A percentile compares a stretch with the other conserved stretches of the same genome.
Conservation (phyloP, 2,329 filamentous ascomycete genomes). For the Nannizzia gypsea region DNA sequence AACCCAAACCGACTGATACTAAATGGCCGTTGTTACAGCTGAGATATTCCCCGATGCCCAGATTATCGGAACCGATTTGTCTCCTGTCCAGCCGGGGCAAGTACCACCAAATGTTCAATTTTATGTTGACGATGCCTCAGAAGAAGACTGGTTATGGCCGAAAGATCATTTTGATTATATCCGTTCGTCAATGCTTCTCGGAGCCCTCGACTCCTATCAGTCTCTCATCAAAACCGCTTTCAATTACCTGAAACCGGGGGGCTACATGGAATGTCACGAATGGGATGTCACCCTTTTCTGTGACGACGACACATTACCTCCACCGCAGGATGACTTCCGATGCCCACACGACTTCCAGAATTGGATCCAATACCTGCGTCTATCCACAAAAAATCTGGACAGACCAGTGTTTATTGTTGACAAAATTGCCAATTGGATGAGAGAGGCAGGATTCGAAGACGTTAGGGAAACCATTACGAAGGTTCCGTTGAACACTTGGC, state of each 20-base stretch:
- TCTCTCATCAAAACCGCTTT: constrained; percentile 43
- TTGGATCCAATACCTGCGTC: constrained; percentile 35
- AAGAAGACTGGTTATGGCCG: constrained; percentile 48
- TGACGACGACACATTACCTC: constrained; percentile 44
- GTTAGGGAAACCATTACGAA: constrained; percentile 14
- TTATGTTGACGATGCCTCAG: constrained; percentile 56
- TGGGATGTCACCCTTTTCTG: constrained; percentile 38
- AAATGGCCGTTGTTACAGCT: not conserved
- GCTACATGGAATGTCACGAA: constrained; percentile 38
- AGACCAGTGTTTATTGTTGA: constrained; percentile 43
- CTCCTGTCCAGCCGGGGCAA: constrained; percentile 52
- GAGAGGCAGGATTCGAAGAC: constrained; percentile 19
- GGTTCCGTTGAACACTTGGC: constrained; percentile 21
- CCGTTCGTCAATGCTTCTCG: constrained; percentile 48
- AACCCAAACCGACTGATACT: not conserved
- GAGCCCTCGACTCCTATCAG: constrained; percentile 46
- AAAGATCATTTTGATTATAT: constrained; percentile 45
- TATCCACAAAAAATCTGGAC: constrained; percentile 35
- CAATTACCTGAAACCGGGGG: constrained; percentile 45
- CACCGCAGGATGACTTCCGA: constrained; percentile 30
- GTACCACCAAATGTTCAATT: constrained; percentile 66
- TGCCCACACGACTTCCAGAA: constrained; percentile 33
- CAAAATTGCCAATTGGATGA: constrained; percentile 18
- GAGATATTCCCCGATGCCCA: constrained; percentile 8
- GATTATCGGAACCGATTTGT: constrained; percentile 37